Conservation (phyloP, 805 yeast species). For the Lipomyces starkeyi region DNA sequence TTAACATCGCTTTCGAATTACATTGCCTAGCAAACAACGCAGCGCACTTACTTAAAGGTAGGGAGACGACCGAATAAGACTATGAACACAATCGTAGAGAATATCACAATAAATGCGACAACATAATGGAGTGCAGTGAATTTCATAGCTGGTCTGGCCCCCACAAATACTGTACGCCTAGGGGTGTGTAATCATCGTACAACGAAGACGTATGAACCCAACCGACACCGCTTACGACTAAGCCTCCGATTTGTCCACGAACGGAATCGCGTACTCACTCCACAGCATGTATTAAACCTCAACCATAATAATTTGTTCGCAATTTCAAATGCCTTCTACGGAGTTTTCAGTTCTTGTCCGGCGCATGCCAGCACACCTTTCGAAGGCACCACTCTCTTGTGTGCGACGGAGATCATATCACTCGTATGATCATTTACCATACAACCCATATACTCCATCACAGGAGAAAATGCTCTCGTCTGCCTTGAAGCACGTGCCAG, state of each 20-base stretch:
- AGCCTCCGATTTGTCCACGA: too few relatives aligned
- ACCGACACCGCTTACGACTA: too few relatives aligned
- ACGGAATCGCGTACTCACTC: not conserved
- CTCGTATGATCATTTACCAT: slow-evolving; percentile 44
- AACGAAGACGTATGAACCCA: too few relatives aligned
- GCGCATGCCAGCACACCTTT: not conserved
- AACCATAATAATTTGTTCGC: not conserved
- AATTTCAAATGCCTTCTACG: not conserved
- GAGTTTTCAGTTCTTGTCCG: not conserved
- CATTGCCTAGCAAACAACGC: not conserved
- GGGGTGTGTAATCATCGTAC: too few relatives aligned
- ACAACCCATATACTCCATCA: slow-evolving; percentile 38
- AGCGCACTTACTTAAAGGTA: slow-evolving; percentile 40
- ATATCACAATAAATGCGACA: slow-evolving; percentile 36
- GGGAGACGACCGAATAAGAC: slow-evolving; percentile 48
- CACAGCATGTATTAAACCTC: not conserved
- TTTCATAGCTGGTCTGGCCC: not conserved
- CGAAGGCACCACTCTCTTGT: not conserved
- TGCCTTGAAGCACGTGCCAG: slow-evolving; percentile 55
- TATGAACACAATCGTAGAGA: slow-evolving; percentile 44
- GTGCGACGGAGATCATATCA: slow-evolving; percentile 39
- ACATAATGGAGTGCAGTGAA: slow-evolving; percentile 35
- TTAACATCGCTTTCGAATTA: not conserved
- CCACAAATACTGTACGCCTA: not conserved
- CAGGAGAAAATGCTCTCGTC: slow-evolving; percentile 52